Evolutionary conservation across 345 rosid genomes (phyloP).

Genomic region (Murraya paniculata): DNA sequence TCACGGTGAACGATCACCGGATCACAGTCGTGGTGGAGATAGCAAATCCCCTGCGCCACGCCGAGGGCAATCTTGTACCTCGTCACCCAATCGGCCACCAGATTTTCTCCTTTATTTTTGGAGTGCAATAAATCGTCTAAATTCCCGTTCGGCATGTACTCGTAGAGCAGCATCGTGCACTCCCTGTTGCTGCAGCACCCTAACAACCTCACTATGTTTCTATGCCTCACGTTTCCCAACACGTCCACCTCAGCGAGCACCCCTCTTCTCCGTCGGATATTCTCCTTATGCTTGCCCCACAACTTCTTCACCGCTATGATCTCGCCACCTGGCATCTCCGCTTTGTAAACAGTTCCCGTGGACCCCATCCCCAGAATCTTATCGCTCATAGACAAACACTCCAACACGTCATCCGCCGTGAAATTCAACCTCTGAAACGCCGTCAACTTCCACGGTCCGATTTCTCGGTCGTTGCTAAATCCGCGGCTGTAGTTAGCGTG

Average conservation of each 20-base stretch:
- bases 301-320: constrained; percentile 92
- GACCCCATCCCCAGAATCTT: constrained; percentile 95
- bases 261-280: constrained; percentile 70
- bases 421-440: constrained; percentile 89
- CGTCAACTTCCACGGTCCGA: constrained; percentile 89
- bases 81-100: constrained; percentile 82
- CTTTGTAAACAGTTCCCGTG: constrained; percentile 87
- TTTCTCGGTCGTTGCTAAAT: constrained; percentile 37
- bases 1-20: constrained; percentile 98
- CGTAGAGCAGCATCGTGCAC: constrained; percentile 88
- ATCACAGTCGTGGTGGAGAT: constrained; percentile 96
- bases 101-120: constrained; percentile 55
- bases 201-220: constrained; percentile 86
- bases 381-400: constrained; percentile 65
- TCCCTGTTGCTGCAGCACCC: constrained; percentile 93
- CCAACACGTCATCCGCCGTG: constrained; percentile 84
- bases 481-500: constrained; percentile 47
- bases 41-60: constrained; percentile 98
- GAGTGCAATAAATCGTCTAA: constrained; percentile 81
- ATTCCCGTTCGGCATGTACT: constrained; percentile 95
- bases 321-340: constrained; percentile 95
- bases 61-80: constrained; percentile 85
- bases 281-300: constrained; percentile 86
- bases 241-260: constrained; percentile 93
- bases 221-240: constrained; percentile 77